These are phyloP conservation scores for Thielaviopsis punctulata DNA, from an alignment of 2,329 filamentous ascomycete species.

Conservation along the genomic window DNA sequence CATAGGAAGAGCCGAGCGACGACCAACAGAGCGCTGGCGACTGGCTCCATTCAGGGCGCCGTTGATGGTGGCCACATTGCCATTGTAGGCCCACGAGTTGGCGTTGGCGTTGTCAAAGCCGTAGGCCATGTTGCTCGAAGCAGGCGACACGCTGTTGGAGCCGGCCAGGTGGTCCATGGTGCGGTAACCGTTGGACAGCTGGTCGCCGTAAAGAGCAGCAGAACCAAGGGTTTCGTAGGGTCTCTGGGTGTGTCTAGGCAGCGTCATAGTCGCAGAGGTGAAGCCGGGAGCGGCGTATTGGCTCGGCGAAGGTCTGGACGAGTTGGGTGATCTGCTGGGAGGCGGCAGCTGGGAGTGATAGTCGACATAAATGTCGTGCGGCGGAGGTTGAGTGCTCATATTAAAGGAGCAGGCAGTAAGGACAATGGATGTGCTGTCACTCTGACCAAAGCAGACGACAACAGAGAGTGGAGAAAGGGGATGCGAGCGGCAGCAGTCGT, in stretches of 20 bases:
- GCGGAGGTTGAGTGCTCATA: constrained; percentile 33
- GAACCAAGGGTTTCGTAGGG: constrained; percentile 55
- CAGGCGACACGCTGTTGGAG: constrained; percentile 19
- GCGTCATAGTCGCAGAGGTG: constrained; percentile 23
- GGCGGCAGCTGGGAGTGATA: constrained; percentile 29
- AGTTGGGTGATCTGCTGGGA: constrained; percentile 49
- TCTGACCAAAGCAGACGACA: constrained; percentile 10
- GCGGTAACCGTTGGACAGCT: constrained; percentile 45
- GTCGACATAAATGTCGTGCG: constrained; percentile 56
- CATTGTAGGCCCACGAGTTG: constrained; percentile 49
- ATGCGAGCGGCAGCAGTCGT: neutral
- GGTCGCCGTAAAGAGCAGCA: constrained; percentile 51
- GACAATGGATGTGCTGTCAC: neutral
- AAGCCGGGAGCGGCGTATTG: constrained; percentile 28
- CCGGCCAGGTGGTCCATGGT: constrained; percentile 32
- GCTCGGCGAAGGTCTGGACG: constrained; percentile 44
- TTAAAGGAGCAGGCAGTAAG: constrained; percentile 14
- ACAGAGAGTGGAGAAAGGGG: neutral
- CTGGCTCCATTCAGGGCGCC: constrained; percentile 48
- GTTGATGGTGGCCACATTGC: constrained; percentile 44
- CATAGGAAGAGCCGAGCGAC: constrained; percentile 49
- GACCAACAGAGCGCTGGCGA: constrained; percentile 36
- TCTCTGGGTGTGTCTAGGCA: constrained; percentile 42
- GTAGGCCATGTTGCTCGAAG: constrained; percentile 22
- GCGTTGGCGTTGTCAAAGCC: constrained; percentile 55